Evolutionary conservation across 1,139 yeast genomes (phyloP), one percentile per base, ranked within the genome.

Genomic region (Candida sp.): DNA sequence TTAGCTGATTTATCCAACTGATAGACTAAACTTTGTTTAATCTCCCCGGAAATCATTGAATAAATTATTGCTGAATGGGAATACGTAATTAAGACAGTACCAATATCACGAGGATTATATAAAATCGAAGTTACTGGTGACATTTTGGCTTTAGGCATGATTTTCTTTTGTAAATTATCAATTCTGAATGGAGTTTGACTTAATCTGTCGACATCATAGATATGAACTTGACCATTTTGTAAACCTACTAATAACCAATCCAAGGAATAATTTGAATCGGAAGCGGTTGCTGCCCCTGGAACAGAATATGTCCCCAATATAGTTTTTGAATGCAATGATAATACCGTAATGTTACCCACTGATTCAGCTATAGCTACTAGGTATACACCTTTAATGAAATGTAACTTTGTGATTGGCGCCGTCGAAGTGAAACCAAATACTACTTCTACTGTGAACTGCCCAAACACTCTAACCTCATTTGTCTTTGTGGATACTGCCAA

Each of bases 71-170:
- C 89, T 42, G 81, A 75, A 47, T 81, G 83, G 2, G 81, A 69
- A 58, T 91, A 95, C 1, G 89, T 80, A 8, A 93, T 77, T 49
- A 95, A 70, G 5, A 93, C 50, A 0, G 85, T 75, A 0, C 96
- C 95, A 8, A 90, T 75, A 60, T 93, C 98, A 50, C 97, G 74
- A 2, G 99, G 99, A 54, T 89, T 95, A 77, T 96, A 75, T 49
- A 81, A 81, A 2, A 93, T 62, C 0, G 82, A 70, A 2, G 81
- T 58, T 1, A 89, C 93, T 0, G 89, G 83, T 0, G 84, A 76
- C 57, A 77, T 57, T 41, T 68, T 68, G 42, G 71, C 77, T 48
- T 71, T 66, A 1, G 79, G 77, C 45, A 84, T 68, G 2, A 75
- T 54, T 27, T 62, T 62, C 56, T 78, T 81, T 58, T 91, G 97